phyloP scores from a whole-genome alignment of 148 eudicot genomes.

The Nepenthes gracilis region DNA sequence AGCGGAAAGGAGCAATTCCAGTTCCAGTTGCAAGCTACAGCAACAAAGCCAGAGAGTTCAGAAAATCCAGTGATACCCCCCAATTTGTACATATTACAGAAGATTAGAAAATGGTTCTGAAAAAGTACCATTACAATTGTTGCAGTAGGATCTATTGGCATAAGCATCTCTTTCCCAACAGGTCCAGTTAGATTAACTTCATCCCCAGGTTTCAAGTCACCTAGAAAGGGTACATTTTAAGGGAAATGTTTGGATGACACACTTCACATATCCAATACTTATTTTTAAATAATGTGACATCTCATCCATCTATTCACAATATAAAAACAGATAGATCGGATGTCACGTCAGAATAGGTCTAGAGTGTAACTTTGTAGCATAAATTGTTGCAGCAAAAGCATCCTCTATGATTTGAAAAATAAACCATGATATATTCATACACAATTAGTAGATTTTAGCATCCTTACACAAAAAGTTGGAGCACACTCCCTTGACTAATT shows the following conservation, averaged over 20 bases:
- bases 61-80: background rate
- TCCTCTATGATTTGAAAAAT: no score
- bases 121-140: conserved; percentile 69
- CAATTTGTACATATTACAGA: background rate
- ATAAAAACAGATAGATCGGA: no score
- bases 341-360: no score
- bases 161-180: conserved; percentile 98
- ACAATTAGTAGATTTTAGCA: conserved; percentile 5
- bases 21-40: conserved; percentile 96
- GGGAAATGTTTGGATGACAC: background rate
- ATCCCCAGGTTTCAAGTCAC: conserved; percentile 90
- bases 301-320: no score
- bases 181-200: conserved; percentile 91
- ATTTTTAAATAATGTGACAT: no score
- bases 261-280: no score
- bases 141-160: conserved; percentile 96
- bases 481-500: conserved; percentile 92
- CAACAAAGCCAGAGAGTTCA: background rate
- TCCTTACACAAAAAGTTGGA: conserved; percentile 93
- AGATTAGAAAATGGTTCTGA: background rate
- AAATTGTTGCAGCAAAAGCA: no score
- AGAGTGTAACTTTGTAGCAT: no score
- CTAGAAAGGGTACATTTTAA: conserved; percentile 22
- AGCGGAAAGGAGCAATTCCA: conserved; percentile 97
- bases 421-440: background rate